Evolutionary conservation across 176 grass and related monocot genomes (phyloP), one percentile per base, ranked within the genome.

Genomic region (Lolium multiflorum): DNA sequence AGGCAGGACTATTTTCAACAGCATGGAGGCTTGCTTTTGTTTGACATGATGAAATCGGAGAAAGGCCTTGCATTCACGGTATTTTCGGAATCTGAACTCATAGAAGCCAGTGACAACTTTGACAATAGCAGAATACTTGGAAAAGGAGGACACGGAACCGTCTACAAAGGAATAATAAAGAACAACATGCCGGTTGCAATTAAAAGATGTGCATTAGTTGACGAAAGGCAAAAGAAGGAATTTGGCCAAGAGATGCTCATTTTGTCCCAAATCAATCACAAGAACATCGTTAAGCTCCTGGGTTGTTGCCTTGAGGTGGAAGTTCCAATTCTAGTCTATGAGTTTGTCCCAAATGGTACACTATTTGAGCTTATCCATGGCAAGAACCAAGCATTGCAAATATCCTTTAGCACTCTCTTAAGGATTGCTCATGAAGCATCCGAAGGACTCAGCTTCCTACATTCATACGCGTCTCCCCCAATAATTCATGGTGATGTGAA

Each of bases 401-500:
- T 88, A 2, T 59, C 79, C 3, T 88, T 88, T 1, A 69, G 38
- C 37, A 57, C 70, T 17, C 38, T 87, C 1, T 44, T 87, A 11
- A 82, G 86, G 59, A 82, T 87, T 68, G 86, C 38, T 48, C 72
- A 82, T 14, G 86, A 88, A 59, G 86, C 86, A 14, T 61, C 80
- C 0, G 80, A 88, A 8, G 86, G 86, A 31, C 79, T 87, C 7
- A 26, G 44, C 61, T 87, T 87, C 35, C 47, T 87, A 0, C 79
- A 82, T 52, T 64, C 78, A 0, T 82, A 82, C 0, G 86, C 79
- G 5, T 87, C 70, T 47, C 78, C 78, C 31, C 69, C 86, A 8
- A 82, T 88, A n/a, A 47, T 88, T 39, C 86, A 88, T 59, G 86
- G 86, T 5, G 86, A 88, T 38, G 86, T 83, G 18, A 88, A 82